Evolutionary conservation across 257 asterid species (phyloP), one percentile per base, ranked within the genome.

Genomic region (Osmanthus fragrans): DNA sequence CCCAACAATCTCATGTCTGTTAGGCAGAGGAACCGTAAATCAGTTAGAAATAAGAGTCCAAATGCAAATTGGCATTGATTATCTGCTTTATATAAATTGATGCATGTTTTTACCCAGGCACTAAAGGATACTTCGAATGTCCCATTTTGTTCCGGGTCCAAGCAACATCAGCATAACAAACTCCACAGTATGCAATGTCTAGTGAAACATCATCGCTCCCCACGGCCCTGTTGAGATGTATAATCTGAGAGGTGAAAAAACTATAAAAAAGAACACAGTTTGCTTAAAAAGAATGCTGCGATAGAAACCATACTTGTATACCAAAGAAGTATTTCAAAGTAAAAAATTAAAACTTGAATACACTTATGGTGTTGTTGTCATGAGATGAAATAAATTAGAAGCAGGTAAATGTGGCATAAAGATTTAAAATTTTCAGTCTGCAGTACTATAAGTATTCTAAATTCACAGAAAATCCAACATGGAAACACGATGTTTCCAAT

Each of bases 1-100:
- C 71, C 99, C 98, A 76, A 84, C 86, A 76, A 94, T 94, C 89
- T 94, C 99, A 74, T 95, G 99, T 30, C 99, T 95, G 85, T 47
- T 15, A 39, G 45, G 73, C 34, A 74, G 16, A 65, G 70, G 54
- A 82, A 60, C 54, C 32, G 49, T 29, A 66, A 2, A 23, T 42
- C 36, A 77, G 65, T 64, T 45, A 34, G 65, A 10, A 9, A 7
- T 27, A 42, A n/a, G 2, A 7, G 34, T 2, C 30, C 45, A 23
- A 12, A 54, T 42, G 37, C 40, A 54, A 7, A 49, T 49, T 29
- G 66, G 36, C 34, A 63, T 27, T 63, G 34, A 69, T 47, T 70
- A 77, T 72, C 76, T 64, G 42, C 37, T 70, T 70, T 4, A 77
- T 34, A 47, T 30, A 12, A 78, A 70, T 27, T 58, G 34, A 75